phyloP scores from a whole-genome alignment of 768 basidiomycete genomes.

The Mycena polygramma region DNA sequence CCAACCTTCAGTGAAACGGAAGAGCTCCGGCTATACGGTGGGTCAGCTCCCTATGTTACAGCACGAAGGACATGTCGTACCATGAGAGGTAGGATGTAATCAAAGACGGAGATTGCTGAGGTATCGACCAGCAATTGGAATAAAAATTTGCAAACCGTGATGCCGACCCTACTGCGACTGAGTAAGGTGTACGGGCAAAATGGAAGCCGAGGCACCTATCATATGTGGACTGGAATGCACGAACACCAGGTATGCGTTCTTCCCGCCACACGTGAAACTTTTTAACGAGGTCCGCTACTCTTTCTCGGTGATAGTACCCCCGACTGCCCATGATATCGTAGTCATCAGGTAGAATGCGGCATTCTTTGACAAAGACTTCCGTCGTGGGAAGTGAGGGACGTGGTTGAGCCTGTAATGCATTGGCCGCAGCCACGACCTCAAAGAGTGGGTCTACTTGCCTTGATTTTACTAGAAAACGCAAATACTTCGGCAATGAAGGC shows the following conservation, averaged over 20 bases:
- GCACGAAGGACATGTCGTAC: constrained; percentile 52
- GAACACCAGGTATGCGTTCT: constrained; percentile 78
- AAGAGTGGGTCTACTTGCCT: constrained; percentile 55
- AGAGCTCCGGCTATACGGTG: constrained; percentile 72
- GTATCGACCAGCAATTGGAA: constrained; percentile 81
- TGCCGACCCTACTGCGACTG: constrained; percentile 61
- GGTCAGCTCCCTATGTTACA: constrained; percentile 1
- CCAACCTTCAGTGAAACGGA: constrained; percentile 80
- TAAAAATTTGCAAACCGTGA: constrained; percentile 83
- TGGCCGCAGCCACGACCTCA: constrained; percentile 2
- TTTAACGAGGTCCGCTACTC: constrained; percentile 71
- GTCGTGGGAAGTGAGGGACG: constrained; percentile 70
- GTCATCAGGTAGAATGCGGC: constrained; percentile 64
- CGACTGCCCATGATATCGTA: constrained; percentile 84
- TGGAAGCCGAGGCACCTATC: constrained; percentile 66
- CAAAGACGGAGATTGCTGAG: constrained; percentile 81
- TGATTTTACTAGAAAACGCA: constrained; percentile 79
- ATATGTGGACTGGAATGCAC: constrained; percentile 89
- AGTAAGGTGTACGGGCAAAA: constrained; percentile 14
- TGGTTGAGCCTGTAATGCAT: constrained; percentile 67
- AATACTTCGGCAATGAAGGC: constrained; percentile 82
- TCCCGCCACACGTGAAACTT: constrained; percentile 78
- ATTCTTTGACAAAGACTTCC: constrained; percentile 77
- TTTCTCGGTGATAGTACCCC: constrained; percentile 69
- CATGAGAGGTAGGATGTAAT: constrained; percentile 87